Percentiles rank a stretch among this genome's conserved stretches.
phyloP scores from a whole-genome alignment of 768 basidiomycete species.

The Podaxis sp. region DNA sequence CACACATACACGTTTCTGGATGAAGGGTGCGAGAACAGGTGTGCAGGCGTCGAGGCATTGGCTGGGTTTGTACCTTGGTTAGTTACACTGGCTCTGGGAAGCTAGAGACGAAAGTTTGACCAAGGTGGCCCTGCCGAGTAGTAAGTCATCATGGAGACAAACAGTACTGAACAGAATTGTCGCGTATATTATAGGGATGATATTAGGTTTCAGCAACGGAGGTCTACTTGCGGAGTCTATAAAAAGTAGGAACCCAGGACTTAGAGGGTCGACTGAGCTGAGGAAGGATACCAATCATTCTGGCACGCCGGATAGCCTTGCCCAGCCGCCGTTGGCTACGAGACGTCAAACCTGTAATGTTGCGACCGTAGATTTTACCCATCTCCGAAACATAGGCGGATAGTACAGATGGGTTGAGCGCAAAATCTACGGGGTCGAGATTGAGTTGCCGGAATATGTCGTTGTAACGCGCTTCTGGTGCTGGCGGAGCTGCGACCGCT shows the following conservation, averaged over 20 bases:
- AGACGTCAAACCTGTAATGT: conserved; percentile 69
- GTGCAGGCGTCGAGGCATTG: background rate
- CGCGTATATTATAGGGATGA: background rate
- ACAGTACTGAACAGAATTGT: background rate
- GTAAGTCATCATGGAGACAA: background rate
- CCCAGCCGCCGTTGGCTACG: conserved; percentile 76
- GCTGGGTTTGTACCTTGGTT: background rate
- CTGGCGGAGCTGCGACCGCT: conserved; percentile 54
- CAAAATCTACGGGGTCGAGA: conserved; percentile 73
- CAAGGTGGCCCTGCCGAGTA: background rate
- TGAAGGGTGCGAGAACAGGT: background rate
- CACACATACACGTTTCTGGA: background rate
- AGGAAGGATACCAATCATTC: conserved; percentile 88
- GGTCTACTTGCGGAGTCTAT: background rate
- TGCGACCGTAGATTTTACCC: conserved; percentile 77
- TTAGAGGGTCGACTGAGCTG: conserved; percentile 34
- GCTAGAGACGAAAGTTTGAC: background rate
- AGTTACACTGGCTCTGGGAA: background rate
- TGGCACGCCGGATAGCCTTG: conserved; percentile 85
- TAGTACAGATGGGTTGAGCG: conserved; percentile 58
- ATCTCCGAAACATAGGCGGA: conserved; percentile 63
- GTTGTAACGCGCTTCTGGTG: conserved; percentile 45
- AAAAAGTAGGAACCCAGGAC: background rate
- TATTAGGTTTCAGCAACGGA: background rate
- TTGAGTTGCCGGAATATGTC: conserved; percentile 74